Base-by-base conservation (phyloP, 257 asterid genomes). In the Eucommia ulmoides region DNA sequence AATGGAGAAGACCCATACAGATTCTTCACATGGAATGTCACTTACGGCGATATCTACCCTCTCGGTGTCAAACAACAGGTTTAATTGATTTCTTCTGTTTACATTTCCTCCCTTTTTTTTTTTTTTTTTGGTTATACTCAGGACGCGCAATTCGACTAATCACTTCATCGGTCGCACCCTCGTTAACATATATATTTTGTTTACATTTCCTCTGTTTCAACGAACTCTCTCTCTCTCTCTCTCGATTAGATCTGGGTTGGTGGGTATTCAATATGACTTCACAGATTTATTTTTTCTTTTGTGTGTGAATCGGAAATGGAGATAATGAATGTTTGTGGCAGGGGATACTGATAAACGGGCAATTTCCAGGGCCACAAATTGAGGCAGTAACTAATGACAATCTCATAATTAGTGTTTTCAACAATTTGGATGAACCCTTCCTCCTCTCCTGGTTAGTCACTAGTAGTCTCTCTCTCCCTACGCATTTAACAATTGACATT, bases 311-410 rank as follows among this genome's bases (percentile, higher is more conserved):
- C 17, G 21, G n/a, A 38, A 38, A 7, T 5, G 45, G 45, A 15
- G 3, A 10, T 16, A 21, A 20, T 23, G 21, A 29, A 20, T 50
- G 62, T 20, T 6, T 56, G 8, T 47, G 25, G 51, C 74, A 74
- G 80, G 80, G 80, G 3, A 69, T 74, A n/a, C 56, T 74, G 72
- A 74, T 74, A 52, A 74, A 74, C 47, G 80, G 74, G 23, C 71
- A 69, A 24, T 74, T 74, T 50, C 80, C 80, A 33, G 80, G 80
- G 23, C 80, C 80, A 2, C 53, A 33, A 12, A 74, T 74, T 49
- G 64, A 60, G 24, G 14, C 71, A 18, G 71, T 60, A 2, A 69
- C 77, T 0, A 69, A 74, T 56, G 80, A 74, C n/a, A 74, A 74
- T 48, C 24, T 74, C 61, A 65, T 74, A 24, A 21, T 74, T 53